Base-by-base conservation (phyloP, 139 green algal genomes). In the Pseudopediastrum boryanum region DNA sequence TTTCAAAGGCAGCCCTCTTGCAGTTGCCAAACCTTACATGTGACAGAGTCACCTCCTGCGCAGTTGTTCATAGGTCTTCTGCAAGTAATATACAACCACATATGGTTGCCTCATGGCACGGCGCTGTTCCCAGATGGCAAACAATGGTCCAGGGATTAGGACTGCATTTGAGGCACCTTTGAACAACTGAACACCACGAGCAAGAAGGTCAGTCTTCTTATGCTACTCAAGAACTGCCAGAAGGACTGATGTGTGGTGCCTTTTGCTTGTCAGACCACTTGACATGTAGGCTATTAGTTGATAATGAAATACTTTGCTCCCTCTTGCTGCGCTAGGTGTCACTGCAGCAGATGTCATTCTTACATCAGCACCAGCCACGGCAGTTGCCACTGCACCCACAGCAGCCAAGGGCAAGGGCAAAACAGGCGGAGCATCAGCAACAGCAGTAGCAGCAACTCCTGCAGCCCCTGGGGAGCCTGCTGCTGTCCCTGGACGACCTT, bases 111-210 rank as follows among this genome's bases (percentile, higher is more conserved):
- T 38, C 2, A 25, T 51, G 33, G 63, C 63, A 23, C 63, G 82
- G 65, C 72, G 36, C 35, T 65, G 64, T 41, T 63, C 64, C 16
- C 54, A 66, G 29, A n/a, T n/a, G n/a, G n/a, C n/a, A n/a, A n/a
- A n/a, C n/a, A n/a, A n/a, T n/a, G n/a, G n/a, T n/a, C n/a, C n/a
- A n/a, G n/a, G n/a, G n/a, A n/a, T n/a, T n/a, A n/a, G n/a, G n/a
- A n/a, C n/a, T n/a, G n/a, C n/a, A n/a, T n/a, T n/a, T n/a, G n/a
- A n/a, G n/a, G n/a, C n/a, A n/a, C n/a, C n/a, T n/a, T n/a, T n/a
- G n/a, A n/a, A n/a, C n/a, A n/a, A n/a, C n/a, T n/a, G n/a, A n/a
- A n/a, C n/a, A n/a, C n/a, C n/a, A n/a, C n/a, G n/a, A n/a, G n/a
- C n/a, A n/a, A n/a, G n/a, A n/a, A n/a, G n/a, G n/a, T n/a, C n/a